These are phyloP conservation scores for Porpolomopsis calyptriformis DNA, from an alignment of 768 basidiomycete genomes.

Conservation along the genomic window DNA sequence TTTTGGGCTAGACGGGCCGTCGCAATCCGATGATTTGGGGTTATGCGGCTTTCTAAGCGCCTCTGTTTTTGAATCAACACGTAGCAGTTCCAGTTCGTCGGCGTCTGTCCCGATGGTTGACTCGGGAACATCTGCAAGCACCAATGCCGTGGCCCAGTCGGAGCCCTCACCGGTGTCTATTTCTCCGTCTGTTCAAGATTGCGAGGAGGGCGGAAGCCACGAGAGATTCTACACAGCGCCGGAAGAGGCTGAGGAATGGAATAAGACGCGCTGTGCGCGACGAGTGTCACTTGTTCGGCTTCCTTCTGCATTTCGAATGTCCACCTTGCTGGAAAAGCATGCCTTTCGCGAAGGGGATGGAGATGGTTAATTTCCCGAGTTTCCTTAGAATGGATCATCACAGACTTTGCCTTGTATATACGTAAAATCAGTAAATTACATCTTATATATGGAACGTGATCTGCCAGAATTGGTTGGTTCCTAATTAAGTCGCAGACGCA, in stretches of 20 bases:
- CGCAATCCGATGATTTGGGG: slow-evolving; percentile 28
- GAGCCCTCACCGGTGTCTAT: background rate
- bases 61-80: slow-evolving; percentile 25
- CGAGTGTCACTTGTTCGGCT: slow-evolving; percentile 74
- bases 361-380: background rate
- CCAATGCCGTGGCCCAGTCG: too few species aligned
- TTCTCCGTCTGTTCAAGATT: slow-evolving; percentile 7
- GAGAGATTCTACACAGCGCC: slow-evolving; percentile 31
- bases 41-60: slow-evolving; percentile 23
- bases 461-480: too few species aligned
- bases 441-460: too few species aligned
- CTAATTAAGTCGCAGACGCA: too few species aligned
- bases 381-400: too few species aligned
- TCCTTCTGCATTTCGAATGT: slow-evolving; percentile 41
- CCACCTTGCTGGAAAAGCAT: slow-evolving; percentile 21
- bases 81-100: slow-evolving; percentile 24
- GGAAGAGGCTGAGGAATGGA: slow-evolving; percentile 76
- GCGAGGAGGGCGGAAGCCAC: slow-evolving; percentile 4
- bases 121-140: too few species aligned
- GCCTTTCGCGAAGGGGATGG: background rate
- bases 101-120: slow-evolving; percentile 22
- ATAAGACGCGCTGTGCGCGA: slow-evolving; percentile 74
- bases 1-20: slow-evolving; percentile 37
- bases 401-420: too few species aligned
- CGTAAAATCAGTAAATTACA: too few species aligned